phyloP scores from a whole-genome alignment of 192 early-diverging fungal genomes.

The Blastocladiella britannica region DNA sequence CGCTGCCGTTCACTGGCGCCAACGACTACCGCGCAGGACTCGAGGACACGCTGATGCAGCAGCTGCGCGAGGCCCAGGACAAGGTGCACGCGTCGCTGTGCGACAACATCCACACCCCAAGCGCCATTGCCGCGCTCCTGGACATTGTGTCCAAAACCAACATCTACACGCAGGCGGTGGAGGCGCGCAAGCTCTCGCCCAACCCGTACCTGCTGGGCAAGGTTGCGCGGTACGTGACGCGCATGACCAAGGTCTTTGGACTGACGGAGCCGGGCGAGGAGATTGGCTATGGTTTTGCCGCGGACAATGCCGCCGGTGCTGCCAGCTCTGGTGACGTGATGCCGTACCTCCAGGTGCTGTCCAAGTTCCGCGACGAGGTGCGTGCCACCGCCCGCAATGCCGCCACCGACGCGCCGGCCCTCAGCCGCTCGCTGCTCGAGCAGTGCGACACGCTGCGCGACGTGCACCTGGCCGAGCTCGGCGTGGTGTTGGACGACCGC shows the following conservation, averaged over 20 bases:
- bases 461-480: constrained; percentile 64
- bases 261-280: constrained; percentile 39
- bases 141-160: constrained; percentile 60
- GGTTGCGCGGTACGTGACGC: constrained; percentile 59
- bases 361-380: constrained; percentile 73
- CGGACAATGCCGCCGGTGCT: constrained; percentile 11
- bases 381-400: constrained; percentile 34
- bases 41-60: constrained; percentile 50
- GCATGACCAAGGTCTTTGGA: constrained; percentile 68
- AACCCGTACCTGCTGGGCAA: constrained; percentile 54
- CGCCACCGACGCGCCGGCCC: constrained; percentile 1
- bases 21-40: constrained; percentile 46
- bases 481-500: constrained; percentile 80
- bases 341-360: constrained; percentile 60
- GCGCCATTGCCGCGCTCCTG: constrained; percentile 57
- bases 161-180: constrained; percentile 35
- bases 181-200: constrained; percentile 25
- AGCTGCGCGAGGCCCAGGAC: constrained; percentile 40
- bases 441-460: constrained; percentile 79
- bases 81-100: constrained; percentile 65
- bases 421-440: constrained; percentile 36
- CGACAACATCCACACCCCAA: constrained; percentile 80
- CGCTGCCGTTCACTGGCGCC: constrained; percentile 33
- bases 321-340: constrained; percentile 33
- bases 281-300: constrained; percentile 42